Percentiles rank a stretch among this genome's conserved stretches.
Conservation (phyloP, 306 rosid species). For the Cyamopsis tetragonoloba region DNA sequence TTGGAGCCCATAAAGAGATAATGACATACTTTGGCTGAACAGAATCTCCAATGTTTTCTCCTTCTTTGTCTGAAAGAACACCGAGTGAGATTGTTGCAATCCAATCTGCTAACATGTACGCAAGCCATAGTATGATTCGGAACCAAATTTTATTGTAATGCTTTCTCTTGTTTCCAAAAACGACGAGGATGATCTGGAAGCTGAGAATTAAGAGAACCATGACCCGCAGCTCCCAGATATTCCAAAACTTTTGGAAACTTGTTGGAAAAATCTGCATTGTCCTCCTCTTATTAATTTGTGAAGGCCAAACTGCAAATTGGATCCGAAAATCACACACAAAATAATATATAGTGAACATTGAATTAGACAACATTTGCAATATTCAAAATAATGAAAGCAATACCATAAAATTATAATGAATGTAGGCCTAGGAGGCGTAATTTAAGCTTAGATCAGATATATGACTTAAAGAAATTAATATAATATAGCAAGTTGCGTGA, state of each 20-base stretch:
- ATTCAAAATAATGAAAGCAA: too few species aligned
- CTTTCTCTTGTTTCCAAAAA: slow-evolving; percentile 29
- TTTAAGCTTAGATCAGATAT: too few species aligned
- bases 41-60: background rate
- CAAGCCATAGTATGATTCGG: slow-evolving; percentile 23
- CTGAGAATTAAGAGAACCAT: slow-evolving; percentile 28
- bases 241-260: background rate
- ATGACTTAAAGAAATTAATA: too few species aligned
- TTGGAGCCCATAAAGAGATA: slow-evolving; percentile 35
- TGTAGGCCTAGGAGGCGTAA: too few species aligned
- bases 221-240: slow-evolving; percentile 21
- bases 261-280: slow-evolving; percentile 6
- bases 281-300: slow-evolving; percentile 2
- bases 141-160: background rate
- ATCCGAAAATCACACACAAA: background rate
- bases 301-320: slow-evolving; percentile 14
- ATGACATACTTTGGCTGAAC: background rate
- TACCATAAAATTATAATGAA: too few species aligned
- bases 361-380: too few species aligned
- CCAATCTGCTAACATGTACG: slow-evolving; percentile 35
- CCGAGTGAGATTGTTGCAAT: slow-evolving; percentile 29
- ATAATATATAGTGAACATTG: too few species aligned
- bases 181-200: slow-evolving; percentile 21
- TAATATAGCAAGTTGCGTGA: too few species aligned
- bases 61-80: slow-evolving; percentile 15